Evolutionary conservation across 176 grass and related monocot genomes (phyloP), one percentile per base, ranked within the genome.

Genomic region (sorghum (Sorghum bicolor)): DNA sequence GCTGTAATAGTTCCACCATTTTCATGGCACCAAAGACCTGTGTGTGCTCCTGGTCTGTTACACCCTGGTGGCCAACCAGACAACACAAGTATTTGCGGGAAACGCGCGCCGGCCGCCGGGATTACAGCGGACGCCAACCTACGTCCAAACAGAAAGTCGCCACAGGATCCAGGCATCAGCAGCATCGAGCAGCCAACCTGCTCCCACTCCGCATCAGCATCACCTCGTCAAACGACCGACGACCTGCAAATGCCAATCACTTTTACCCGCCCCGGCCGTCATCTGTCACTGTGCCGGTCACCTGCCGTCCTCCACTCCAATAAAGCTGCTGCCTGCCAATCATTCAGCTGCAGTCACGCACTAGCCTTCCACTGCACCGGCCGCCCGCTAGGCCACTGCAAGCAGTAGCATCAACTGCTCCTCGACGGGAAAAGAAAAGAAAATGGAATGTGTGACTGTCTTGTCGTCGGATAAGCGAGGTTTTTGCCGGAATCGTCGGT

Each of bases 321-420:
- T 20, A 26, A 85, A 77, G 47, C 61, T 60, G 17, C 73, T 34
- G 25, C 38, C 44, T 11, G 6, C 82, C 61, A 67, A 76, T 67
- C 82, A 84, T 39, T 76, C 32, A 29, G n/a, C 43, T 48, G 72
- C 72, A 28, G 8, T 52, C 41, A 12, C n/a, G 10, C 25, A 13
- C 19, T 2, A 32, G 16, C 77, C 28, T 80, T 28, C 60, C 25
- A 30, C 19, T 7, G 12, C 26, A n/a, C 43, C 3, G 12, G 43
- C 39, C 15, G 48, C 17, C 0, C 3, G 13, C 3, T n/a, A n/a
- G 25, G 44, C 12, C 25, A 64, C 10, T 11, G 29, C 17, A 47
- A 53, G 72, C 72, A 84, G 40, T 76, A 37, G 36, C 62, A 55
- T 84, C 82, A 76, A 67, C 82, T 76, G 61, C 82, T 84, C 79